Evolutionary conservation across 106 monocot species (phyloP).

Genomic region (Phalaenopsis aphrodite): DNA sequence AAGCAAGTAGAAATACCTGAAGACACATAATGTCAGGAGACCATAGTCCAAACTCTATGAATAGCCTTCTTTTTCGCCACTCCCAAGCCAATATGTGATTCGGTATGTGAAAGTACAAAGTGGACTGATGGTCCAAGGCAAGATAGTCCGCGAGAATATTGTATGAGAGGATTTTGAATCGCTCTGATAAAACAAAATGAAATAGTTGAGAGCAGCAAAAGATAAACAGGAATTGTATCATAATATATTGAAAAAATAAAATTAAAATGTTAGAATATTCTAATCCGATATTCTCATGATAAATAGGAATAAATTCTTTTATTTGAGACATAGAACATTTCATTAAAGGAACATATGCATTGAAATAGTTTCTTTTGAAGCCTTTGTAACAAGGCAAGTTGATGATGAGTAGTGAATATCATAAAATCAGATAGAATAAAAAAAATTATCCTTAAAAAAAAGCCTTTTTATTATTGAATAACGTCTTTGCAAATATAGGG

Average conservation of each 20-base stretch:
- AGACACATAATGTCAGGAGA: slow-evolving; percentile 90
- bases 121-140: slow-evolving; percentile 58
- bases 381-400: background rate
- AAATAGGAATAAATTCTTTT: background rate
- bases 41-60: slow-evolving; percentile 87
- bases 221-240: background rate
- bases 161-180: slow-evolving; percentile 77
- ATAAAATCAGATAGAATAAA: background rate
- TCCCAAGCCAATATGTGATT: slow-evolving; percentile 69
- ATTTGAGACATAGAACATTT: background rate
- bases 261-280: background rate
- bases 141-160: slow-evolving; percentile 97
- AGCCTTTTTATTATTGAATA: background rate
- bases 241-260: background rate
- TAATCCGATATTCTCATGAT: background rate
- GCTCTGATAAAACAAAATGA: slow-evolving; percentile 39
- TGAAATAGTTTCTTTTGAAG: background rate
- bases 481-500: background rate
- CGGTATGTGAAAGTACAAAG: slow-evolving; percentile 78
- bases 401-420: background rate
- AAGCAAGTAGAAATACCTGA: slow-evolving; percentile 51
- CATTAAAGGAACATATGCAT: background rate
- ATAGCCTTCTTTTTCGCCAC: slow-evolving; percentile 72
- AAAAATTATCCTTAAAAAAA: background rate
- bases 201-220: background rate